Conservation (phyloP, 225 moss, liverwort and hornwort species). For the Bryum argenteum region DNA sequence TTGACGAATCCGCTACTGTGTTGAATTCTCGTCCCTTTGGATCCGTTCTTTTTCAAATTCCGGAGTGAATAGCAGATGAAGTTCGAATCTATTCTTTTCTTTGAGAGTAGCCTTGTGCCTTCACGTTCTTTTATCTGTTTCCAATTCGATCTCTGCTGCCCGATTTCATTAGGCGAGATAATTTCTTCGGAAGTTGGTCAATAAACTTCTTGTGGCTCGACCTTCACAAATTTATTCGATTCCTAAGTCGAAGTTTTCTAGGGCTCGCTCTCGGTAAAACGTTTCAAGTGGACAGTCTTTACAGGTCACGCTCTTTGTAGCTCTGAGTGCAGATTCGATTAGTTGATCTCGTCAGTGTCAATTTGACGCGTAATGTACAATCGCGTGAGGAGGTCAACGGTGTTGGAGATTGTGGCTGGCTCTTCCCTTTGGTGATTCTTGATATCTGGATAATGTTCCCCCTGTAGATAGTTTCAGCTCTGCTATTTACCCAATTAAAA, state of each 20-base stretch:
- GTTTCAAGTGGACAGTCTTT: not conserved
- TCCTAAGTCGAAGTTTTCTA: conserved; percentile 40
- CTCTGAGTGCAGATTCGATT: conserved; percentile 26
- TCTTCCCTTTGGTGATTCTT: conserved; percentile 14
- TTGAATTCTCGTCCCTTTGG: conserved; percentile 34
- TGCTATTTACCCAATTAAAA: not conserved
- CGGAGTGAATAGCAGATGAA: not conserved
- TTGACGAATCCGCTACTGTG: conserved; percentile 8
- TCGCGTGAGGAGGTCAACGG: conserved; percentile 14
- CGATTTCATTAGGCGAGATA: not conserved
- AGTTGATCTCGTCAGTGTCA: conserved; percentile 9
- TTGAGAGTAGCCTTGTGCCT: conserved; percentile 7
- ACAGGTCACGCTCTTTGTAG: conserved; percentile 1
- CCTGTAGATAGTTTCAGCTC: conserved; percentile 22
- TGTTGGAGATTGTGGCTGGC: conserved; percentile 20
- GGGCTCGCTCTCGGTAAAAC: conserved; percentile 34
- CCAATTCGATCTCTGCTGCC: conserved; percentile 25
- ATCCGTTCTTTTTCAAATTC: conserved; percentile 15
- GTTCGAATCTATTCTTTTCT: conserved; percentile 8
- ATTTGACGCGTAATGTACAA: conserved; percentile 17
- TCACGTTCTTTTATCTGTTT: conserved; percentile 6
- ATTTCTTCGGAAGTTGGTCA: not conserved
- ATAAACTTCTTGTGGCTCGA: conserved; percentile 24
- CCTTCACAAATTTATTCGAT: conserved; percentile 23
- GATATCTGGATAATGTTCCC: conserved; percentile 21